These are phyloP conservation scores for Oryza nivara DNA, from an alignment of 176 grass and related monocot genomes.

Conservation along the genomic window DNA sequence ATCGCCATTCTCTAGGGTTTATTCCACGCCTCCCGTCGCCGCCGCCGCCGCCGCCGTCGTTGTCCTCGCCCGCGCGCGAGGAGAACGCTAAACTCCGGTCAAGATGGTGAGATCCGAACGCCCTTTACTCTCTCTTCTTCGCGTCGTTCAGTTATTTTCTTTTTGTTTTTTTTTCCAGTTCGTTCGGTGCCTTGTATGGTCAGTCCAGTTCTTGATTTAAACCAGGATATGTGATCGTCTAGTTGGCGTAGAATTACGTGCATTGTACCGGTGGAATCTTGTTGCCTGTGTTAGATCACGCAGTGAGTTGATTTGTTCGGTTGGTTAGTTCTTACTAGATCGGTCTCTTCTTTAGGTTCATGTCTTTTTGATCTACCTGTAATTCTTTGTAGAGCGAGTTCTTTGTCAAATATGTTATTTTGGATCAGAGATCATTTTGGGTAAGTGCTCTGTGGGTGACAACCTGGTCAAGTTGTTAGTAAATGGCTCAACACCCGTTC, in stretches of 20 bases:
- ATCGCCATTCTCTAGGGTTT: conserved; percentile 25
- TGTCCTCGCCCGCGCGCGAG: neutral
- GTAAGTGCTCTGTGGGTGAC: neutral
- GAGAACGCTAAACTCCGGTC: conserved; percentile 4
- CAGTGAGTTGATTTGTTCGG: too few relatives aligned
- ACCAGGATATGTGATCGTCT: neutral
- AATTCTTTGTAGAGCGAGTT: neutral
- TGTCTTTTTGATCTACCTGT: neutral
- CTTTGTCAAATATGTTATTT: neutral
- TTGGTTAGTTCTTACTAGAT: too few relatives aligned
- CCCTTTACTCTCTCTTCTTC: neutral
- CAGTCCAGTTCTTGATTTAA: conserved; percentile 13
- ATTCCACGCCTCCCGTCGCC: neutral
- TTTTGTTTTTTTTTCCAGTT: too few relatives aligned
- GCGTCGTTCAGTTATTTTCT: neutral
- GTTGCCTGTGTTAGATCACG: too few relatives aligned
- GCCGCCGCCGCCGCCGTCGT: conserved; percentile 4
- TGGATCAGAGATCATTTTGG: neutral
- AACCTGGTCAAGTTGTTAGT: neutral
- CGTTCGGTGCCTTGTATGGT: neutral
- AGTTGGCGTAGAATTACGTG: neutral
- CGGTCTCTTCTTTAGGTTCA: too few relatives aligned
- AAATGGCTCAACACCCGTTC: neutral
- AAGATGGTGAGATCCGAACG: conserved; percentile 24
- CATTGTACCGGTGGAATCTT: neutral